Base-by-base conservation (phyloP, 441 rosid genomes). In the Gossypium aridum region DNA sequence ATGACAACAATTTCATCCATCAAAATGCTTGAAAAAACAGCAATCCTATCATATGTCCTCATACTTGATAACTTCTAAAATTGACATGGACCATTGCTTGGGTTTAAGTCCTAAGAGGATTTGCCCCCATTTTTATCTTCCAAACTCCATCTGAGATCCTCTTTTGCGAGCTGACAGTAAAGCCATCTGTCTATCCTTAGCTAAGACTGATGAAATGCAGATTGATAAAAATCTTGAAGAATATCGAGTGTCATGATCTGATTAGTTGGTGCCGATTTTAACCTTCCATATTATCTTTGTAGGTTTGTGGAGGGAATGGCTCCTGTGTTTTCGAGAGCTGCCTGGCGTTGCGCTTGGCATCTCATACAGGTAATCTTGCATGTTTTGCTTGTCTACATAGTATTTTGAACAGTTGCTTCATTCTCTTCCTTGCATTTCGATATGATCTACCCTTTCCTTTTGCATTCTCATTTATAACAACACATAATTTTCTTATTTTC, bases 301-400 rank as follows among this genome's bases (percentile, higher is more conserved):
- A 93, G 98, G 76, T 96, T 96, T 84, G 98, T 96, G 73, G 99
- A 96, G 82, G 97, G 97, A 26, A 96, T 96, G 99, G 99, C 98
- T 82, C 98, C 99, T 0, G 99, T 96, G 39, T 90, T 93, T 76
- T 93, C 98, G 22, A 92, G 93, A 89, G 82, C 92, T 83, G 97
- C 98, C 82, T 96, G 99, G 99, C 85, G 83, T 73, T 96, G 99
- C 79, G 85, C 98, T 67, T 93, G 98, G 98, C 94, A 96, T 88
- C 96, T 96, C 71, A 90, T 96, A 82, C 99, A 96, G 91, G 99
- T 96, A 80, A 60, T n/a, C 6, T 62, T 20, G 12, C 28, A 71
- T 19, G 23, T 28, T 61, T 22, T 37, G 20, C 19, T 63, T 17
- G 53, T 64, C 72, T 69, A 8, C 9, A 16, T 26, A 16, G 4